phyloP scores from a whole-genome alignment of 139 green algal species.

The Chlamydomonas sp. region DNA sequence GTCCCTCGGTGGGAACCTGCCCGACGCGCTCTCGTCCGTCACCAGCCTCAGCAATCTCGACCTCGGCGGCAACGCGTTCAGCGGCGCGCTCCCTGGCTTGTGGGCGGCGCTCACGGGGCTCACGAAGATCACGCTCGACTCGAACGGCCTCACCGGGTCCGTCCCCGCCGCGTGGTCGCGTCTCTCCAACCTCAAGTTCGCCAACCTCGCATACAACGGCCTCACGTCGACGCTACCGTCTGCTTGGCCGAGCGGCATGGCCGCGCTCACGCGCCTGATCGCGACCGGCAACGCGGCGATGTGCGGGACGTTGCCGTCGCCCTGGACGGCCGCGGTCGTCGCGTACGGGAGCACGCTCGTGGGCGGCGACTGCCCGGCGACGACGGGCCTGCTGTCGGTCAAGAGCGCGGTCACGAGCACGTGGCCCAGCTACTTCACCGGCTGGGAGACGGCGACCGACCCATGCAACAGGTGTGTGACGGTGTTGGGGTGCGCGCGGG shows the following conservation, averaged over 20 bases:
- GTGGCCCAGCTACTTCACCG: constrained; percentile 1
- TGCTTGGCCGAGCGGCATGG: constrained; percentile 7
- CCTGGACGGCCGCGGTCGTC: not conserved
- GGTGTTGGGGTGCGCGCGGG: too few relatives aligned
- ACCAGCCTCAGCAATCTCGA: not conserved
- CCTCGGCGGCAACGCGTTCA: not conserved
- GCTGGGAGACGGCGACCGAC: too few relatives aligned
- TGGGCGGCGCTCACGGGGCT: not conserved
- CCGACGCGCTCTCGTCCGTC: constrained; percentile 1
- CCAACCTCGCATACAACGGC: constrained; percentile 15
- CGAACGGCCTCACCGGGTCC: constrained; percentile 12
- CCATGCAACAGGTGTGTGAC: too few relatives aligned
- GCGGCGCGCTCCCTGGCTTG: constrained; percentile 1
- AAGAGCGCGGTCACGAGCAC: constrained; percentile 5
- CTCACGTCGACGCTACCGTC: constrained; percentile 9
- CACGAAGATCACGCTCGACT: not conserved
- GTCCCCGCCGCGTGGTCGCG: constrained; percentile 9
- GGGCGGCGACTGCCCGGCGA: not conserved
- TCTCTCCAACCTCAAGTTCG: not conserved
- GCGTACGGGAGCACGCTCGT: not conserved
- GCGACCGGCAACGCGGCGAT: constrained; percentile 4
- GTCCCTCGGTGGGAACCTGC: constrained; percentile 5
- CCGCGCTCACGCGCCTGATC: constrained; percentile 3
- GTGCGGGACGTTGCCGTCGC: constrained; percentile 10
- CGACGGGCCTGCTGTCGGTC: not conserved